Base-by-base conservation (phyloP, 192 early-diverging fungal genomes). In the Spizellomyces sp. region DNA sequence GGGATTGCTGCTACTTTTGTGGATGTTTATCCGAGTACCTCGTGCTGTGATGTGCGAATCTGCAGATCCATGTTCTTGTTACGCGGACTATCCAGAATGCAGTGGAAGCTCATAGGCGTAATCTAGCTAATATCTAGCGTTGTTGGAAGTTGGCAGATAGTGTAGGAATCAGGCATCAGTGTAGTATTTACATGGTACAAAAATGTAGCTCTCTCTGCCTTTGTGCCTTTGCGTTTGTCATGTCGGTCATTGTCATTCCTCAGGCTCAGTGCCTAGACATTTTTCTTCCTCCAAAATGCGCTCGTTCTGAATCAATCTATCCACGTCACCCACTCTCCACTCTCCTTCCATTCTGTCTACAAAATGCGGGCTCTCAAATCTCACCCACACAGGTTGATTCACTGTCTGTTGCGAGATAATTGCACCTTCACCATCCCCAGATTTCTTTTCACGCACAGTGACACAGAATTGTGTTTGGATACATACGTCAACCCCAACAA, bases 311-410 rank as follows among this genome's bases (percentile, higher is more conserved):
- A 41, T 22, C 46, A 70, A 36, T 27, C 69, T 1, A 27, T 70
- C 69, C 17, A 70, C 58, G 48, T 70, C 69, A 6, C 45, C 69
- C 8, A 70, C 12, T 8, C 8, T 6, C 69, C 69, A 70, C 8
- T 47, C 22, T 15, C 69, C 69, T 4, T 70, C 69, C 56, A 22
- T 60, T 43, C 43, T 69, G 14, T 59, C 19, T 22, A 44, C 22
- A 27, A 70, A 70, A 63, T 70, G 69, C 14, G 27, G 17, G n/a
- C 15, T 47, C 14, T 70, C 69, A 21, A 70, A 70, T 36, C 69
- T 15, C 8, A 70, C 17, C 17, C 9, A 8, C 12, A 70, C 58
- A 21, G 57, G 9, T 4, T n/a, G 46, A 4, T 21, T 19, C 15
- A 62, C 67, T 9, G 41, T 41, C 7, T 63, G 17, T 43, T 63